Evolutionary conservation across 1,139 yeast genomes (phyloP).

Genomic region (Sugiyamaella novakii): DNA sequence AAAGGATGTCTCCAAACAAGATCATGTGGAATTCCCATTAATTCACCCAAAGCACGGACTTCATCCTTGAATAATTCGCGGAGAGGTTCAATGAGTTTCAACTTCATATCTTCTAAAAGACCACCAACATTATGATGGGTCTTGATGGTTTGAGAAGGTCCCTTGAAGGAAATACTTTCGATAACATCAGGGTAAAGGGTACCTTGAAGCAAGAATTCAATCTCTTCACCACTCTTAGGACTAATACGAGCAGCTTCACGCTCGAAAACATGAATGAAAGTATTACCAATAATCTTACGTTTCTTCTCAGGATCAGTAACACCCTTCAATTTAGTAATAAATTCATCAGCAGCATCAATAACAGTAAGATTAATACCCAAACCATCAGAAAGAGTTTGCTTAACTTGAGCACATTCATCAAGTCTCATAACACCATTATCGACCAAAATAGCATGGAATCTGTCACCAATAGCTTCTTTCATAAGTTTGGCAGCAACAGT

Average conservation of each 20-base stretch:
- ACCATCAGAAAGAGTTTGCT: slow-evolving; percentile 87
- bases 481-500: slow-evolving; percentile 98
- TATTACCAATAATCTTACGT: slow-evolving; percentile 98
- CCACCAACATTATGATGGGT: slow-evolving; percentile 99
- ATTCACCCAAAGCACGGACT: slow-evolving; percentile 93
- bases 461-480: slow-evolving; percentile 97
- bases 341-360: slow-evolving; percentile 90
- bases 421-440: slow-evolving; percentile 97
- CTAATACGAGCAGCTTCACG: slow-evolving; percentile 91
- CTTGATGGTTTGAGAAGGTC: slow-evolving; percentile 98
- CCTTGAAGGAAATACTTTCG: slow-evolving; percentile 98
- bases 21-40: slow-evolving; percentile 94
- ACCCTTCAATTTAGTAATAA: slow-evolving; percentile 82
- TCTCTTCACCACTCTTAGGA: slow-evolving; percentile 87
- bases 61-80: slow-evolving; percentile 98
- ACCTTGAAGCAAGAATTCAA: slow-evolving; percentile 94
- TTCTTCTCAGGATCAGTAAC: slow-evolving; percentile 98
- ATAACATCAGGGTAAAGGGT: slow-evolving; percentile 98
- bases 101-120: slow-evolving; percentile 93
- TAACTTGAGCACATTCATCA: slow-evolving; percentile 86
- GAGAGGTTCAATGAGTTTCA: slow-evolving; percentile 96
- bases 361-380: slow-evolving; percentile 93
- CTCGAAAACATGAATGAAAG: slow-evolving; percentile 95
- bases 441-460: slow-evolving; percentile 97
- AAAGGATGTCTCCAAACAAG: slow-evolving; percentile 99